Evolutionary conservation across 768 basidiomycete genomes (phyloP), one percentile per base, ranked within the genome.

Genomic region (Rhodotorula diobovata): DNA sequence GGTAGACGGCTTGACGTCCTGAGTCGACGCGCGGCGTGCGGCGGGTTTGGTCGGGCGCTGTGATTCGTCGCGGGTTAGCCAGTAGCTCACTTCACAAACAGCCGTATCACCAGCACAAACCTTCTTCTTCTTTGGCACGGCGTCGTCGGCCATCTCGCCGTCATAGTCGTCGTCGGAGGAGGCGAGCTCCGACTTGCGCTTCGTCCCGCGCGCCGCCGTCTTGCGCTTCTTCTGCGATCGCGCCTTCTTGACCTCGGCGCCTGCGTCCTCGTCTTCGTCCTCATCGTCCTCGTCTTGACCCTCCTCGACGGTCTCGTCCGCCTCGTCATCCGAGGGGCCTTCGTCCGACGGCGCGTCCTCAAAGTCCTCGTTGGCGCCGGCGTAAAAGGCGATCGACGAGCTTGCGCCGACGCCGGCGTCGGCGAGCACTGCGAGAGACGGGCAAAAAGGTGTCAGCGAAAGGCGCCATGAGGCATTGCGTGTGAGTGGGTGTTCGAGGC

Each of bases 191-290:
- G 48, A 25, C 53, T 58, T 58, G 23, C 41, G 41, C 39, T 35
- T 35, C 39, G 1, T 59, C 28, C 58, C 41, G 3, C 39, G 39
- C 18, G 58, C 37, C 9, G 28, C 28, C n/a, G 4, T 9, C 58
- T 32, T 66, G 35, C 46, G n/a, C 65, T 34, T 41, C 20, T 53
- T 57, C 54, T 21, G 45, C n/a, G 56, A 28, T 32, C 11, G 41
- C 21, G n/a, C 43, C 1, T 48, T 48, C 3, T 41, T 23, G 25
- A 55, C 50, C 4, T 21, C 23, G n/a, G 56, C 45, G 30, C 30
- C 30, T 7, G 21, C 51, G 34, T 57, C 48, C 6, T 34, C 63
- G 15, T 56, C 39, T 71, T 87, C 82, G 67, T 89, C 78, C 37
- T 68, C 71, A 0, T 69, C 67, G n/a, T 66, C 59, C 11, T 61